Percentiles rank a stretch among this genome's conserved stretches.
Evolutionary conservation across 176 grass and related monocot species (phyloP).

Genomic region (Ensete glaucum): DNA sequence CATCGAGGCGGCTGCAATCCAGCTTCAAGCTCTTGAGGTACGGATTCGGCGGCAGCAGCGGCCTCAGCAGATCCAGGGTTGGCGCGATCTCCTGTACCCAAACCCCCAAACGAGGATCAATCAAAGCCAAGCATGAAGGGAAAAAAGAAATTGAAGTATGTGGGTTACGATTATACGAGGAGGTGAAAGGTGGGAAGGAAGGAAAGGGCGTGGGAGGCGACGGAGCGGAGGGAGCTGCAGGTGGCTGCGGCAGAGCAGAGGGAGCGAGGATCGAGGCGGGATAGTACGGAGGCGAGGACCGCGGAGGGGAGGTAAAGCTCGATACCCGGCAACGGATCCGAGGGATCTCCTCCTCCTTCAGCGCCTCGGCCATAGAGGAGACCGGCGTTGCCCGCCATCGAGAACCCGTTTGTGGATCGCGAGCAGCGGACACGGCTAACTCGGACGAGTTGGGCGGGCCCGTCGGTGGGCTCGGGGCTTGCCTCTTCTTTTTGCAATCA

Average conservation of each 20-base stretch:
- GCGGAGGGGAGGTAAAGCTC: conserved; percentile 51
- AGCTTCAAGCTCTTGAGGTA: conserved; percentile 58
- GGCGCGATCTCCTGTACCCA: conserved; percentile 59
- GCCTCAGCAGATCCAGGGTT: conserved; percentile 44
- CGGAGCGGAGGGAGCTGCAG: conserved; percentile 56
- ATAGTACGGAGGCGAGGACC: conserved; percentile 74
- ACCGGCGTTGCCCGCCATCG: not conserved
- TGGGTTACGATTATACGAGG: conserved; percentile 19
- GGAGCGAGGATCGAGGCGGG: conserved; percentile 81
- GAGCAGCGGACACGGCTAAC: not conserved
- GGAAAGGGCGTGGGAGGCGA: conserved; percentile 47
- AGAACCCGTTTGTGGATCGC: not conserved
- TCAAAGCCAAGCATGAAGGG: not conserved
- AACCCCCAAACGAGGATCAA: conserved; percentile 6
- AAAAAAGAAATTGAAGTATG: not conserved
- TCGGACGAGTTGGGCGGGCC: not conserved
- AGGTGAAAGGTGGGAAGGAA: conserved; percentile 80
- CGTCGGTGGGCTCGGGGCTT: too few relatives aligned
- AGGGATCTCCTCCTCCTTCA: not conserved
- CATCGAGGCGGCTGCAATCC: conserved; percentile 69
- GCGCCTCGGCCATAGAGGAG: not conserved
- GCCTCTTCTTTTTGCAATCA: too few relatives aligned
- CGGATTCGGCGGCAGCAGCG: conserved; percentile 54
- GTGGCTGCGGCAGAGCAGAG: conserved; percentile 46
- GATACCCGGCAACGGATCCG: conserved; percentile 27